These are phyloP conservation scores for Apiosordaria backusii DNA, from an alignment of 495 filamentous ascomycete genomes.

Conservation along the genomic window DNA sequence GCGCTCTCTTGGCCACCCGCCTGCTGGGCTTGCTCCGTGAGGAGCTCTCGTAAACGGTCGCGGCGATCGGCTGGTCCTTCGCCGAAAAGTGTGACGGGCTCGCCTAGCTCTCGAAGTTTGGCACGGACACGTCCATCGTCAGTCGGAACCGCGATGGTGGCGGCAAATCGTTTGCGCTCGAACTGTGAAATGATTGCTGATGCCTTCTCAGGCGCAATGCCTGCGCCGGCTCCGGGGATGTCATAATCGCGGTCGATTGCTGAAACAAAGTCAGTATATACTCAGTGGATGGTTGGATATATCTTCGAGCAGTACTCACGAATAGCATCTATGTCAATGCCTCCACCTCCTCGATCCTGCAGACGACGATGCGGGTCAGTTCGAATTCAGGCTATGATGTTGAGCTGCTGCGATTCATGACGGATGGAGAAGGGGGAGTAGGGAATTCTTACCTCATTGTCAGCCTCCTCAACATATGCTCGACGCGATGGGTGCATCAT, in stretches of 20 bases:
- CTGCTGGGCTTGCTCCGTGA: constrained; percentile 68
- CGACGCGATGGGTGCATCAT: constrained; percentile 88
- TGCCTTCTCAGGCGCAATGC: constrained; percentile 81
- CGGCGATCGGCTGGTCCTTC: constrained; percentile 84
- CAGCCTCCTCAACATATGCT: constrained; percentile 90
- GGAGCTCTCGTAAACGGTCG: constrained; percentile 78
- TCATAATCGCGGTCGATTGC: constrained; percentile 85
- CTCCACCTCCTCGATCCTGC: constrained; percentile 64
- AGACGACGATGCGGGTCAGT: constrained; percentile 30
- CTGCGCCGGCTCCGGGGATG: constrained; percentile 65
- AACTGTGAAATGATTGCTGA: constrained; percentile 88
- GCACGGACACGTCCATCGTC: constrained; percentile 84
- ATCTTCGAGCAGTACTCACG: constrained; percentile 50
- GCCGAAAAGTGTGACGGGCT: constrained; percentile 93
- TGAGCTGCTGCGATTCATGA: constrained; percentile 32
- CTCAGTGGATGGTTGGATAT: neutral
- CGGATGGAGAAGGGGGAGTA: constrained; percentile 10
- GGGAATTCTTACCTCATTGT: constrained; percentile 59
- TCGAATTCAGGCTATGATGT: constrained; percentile 30
- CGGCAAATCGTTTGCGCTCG: constrained; percentile 80
- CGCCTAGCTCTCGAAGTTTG: constrained; percentile 74
- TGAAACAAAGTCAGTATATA: constrained; percentile 30
- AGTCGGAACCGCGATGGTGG: constrained; percentile 90
- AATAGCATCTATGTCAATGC: constrained; percentile 73
- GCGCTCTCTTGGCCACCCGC: constrained; percentile 49